Base-by-base conservation (phyloP, 176 grass and related monocot genomes). In the Poa annua region DNA sequence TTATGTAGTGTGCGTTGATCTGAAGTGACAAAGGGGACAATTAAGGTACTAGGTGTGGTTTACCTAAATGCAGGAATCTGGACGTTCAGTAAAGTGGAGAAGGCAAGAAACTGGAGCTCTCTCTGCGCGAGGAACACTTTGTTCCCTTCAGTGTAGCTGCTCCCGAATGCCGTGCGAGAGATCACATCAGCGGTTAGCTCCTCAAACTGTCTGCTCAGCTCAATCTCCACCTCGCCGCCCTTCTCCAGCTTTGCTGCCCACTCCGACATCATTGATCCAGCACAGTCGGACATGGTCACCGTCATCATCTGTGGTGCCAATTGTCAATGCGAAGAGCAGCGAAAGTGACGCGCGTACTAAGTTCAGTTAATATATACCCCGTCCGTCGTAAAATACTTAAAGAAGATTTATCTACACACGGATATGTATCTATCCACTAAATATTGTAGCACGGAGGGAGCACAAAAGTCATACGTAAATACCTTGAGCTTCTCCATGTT, bases 221-320 rank as follows among this genome's bases (percentile, higher is more conserved):
- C 88, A 0, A 90, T 80, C 65, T 90, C 84, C 34, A 39, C 53
- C 49, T 2, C 19, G 29, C 20, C 48, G 42, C 42, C 69, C 22
- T 78, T 60, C 0, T 75, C 22, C 52, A 80, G 17, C n/a, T 72
- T 25, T 0, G 61, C 62, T 16, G 85, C 64, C 93, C 93, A 95
- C 16, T 65, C 64, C 8, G 75, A 79, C 20, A 95, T 78, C 93
- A 90, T 95, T 0, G 80, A 88, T 20, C 3, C 66, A 0, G 80
- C 71, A 0, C 90, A 92, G 8, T 82, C 73, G 0, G 83, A 83
- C 65, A 92, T 95, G 19, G 65, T 88, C 17, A 1, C 70, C 12
- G 85, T 95, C 90, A 95, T 88, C 88, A 79, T 86, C 93, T 92
- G 24, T 10, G 11, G 5, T 11, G 34, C 33, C 47, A 84, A 50